Conservation (phyloP, 768 basidiomycete genomes). For the Auricularia cornea region DNA sequence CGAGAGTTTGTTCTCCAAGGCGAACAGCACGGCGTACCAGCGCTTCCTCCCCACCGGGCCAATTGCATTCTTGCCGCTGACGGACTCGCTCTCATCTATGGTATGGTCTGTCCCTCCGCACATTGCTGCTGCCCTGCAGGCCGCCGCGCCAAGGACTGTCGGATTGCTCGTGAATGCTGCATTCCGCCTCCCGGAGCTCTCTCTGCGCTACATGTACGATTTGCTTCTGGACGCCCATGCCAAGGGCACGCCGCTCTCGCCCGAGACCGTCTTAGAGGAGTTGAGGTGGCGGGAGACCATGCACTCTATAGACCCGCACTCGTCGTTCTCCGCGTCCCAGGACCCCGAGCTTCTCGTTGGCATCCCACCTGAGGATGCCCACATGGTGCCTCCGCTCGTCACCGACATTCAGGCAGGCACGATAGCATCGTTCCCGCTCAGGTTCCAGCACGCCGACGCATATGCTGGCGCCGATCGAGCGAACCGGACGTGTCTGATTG, state of each 20-base stretch:
- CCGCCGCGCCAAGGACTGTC: conserved; percentile 55
- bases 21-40: conserved; percentile 82
- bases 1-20: conserved; percentile 42
- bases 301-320: conserved; percentile 55
- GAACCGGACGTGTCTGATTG: conserved; percentile 75
- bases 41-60: conserved; percentile 93
- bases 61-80: conserved; percentile 88
- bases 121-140: conserved; percentile 63
- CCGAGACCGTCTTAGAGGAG: conserved; percentile 47
- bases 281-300: conserved; percentile 66
- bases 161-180: conserved; percentile 80
- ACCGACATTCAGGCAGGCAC: conserved; percentile 60
- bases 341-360: conserved; percentile 25
- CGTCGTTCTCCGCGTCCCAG: conserved; percentile 40
- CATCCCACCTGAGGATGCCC: conserved; percentile 53
- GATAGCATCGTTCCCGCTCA: conserved; percentile 83
- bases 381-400: conserved; percentile 67
- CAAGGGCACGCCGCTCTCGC: conserved; percentile 37
- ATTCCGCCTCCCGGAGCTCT: conserved; percentile 73
- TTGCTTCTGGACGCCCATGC: conserved; percentile 49
- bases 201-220: conserved; percentile 57
- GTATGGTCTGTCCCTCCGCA: conserved; percentile 89
- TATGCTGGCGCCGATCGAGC: conserved; percentile 71
- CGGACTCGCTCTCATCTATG: conserved; percentile 67
- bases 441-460: conserved; percentile 74